Evolutionary conservation across 441 rosid species (phyloP), one percentile per base, ranked within the genome.

Genomic region (Sinapis alba): DNA sequence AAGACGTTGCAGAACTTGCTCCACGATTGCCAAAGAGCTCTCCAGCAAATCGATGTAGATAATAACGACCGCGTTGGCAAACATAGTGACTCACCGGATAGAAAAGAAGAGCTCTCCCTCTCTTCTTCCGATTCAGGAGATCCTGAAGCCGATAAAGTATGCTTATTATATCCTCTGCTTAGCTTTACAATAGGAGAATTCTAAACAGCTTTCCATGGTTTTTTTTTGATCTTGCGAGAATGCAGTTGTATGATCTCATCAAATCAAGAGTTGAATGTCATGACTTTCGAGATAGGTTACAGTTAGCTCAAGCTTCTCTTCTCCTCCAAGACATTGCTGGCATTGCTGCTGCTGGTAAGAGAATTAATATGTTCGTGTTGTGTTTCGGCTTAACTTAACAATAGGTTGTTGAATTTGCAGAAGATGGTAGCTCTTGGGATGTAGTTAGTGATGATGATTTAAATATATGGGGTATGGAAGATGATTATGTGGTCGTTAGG

Each of bases 381-480:
- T 1, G 45, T 38, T 38, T 38, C n/a, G 5, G 45, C 15, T 38
- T 34, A 23, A 1, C n/a, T n/a, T 36, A 59, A 20, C 51, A 7
- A 23, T 21, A 62, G 50, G 68, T 30, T 78, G 9, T 62, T 5
- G 69, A 56, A 27, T 66, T 45, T 45, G 72, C 89, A 85, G 99
- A 87, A 80, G 98, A 91, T 83, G 83, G 90, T 75, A 86, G 84
- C 80, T 87, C 98, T 13, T 95, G 99, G 99, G 96, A 90, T 62
- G 45, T 91, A 82, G 88, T 95, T 73, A 82, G 80, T 75, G 84
- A 83, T 67, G 86, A 84, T 78, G 99, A 47, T 47, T 41, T 32
- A 4, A 32, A 95, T 86, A 77, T 91, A 56, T 89, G 95, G 96
- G 91, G 73, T 72, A 84, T 85, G n/a, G 77, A 78, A 68, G 98